phyloP scores from a whole-genome alignment of 768 basidiomycete species.

The Phylloporus arenicola region DNA sequence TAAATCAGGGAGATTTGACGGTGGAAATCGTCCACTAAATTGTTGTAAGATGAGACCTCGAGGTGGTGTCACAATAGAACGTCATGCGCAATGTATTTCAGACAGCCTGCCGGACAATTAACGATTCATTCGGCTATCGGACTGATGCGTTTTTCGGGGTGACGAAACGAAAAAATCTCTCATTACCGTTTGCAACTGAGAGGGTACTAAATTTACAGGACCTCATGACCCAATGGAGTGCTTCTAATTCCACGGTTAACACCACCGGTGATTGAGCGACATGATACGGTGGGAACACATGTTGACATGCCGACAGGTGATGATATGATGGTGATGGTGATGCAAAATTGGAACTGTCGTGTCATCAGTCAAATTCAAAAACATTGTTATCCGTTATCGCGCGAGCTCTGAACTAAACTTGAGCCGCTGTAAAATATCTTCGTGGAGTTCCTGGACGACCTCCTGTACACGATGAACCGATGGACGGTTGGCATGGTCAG shows the following conservation, averaged over 20 bases:
- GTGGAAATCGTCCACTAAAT: slow-evolving; percentile 78
- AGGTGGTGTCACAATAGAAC: slow-evolving; percentile 14
- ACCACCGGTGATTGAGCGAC: slow-evolving; percentile 3
- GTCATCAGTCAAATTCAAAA: slow-evolving; percentile 21
- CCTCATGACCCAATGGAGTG: neutral
- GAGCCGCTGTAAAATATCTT: slow-evolving; percentile 39
- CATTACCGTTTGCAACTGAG: slow-evolving; percentile 13
- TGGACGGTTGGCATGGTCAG: neutral
- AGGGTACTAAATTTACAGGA: slow-evolving; percentile 7
- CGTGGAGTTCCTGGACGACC: slow-evolving; percentile 48
- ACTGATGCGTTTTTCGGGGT: neutral
- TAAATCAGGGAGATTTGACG: slow-evolving; percentile 88
- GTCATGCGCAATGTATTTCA: slow-evolving; percentile 17
- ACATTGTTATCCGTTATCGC: slow-evolving; percentile 14
- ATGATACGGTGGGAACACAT: slow-evolving; percentile 18
- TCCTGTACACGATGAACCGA: slow-evolving; percentile 35
- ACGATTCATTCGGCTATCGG: slow-evolving; percentile 1
- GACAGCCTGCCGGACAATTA: slow-evolving; percentile 7
- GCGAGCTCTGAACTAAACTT: slow-evolving; percentile 22
- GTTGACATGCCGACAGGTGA: neutral
- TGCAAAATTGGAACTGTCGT: slow-evolving; percentile 4
- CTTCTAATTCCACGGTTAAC: slow-evolving; percentile 8
- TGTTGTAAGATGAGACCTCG: neutral
- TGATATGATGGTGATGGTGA: slow-evolving; percentile 3
- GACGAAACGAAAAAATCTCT: slow-evolving; percentile 1